Evolutionary conservation across 2,329 filamentous ascomycete genomes (phyloP), one percentile per base, ranked within the genome.

Genomic region (Aspergillus floridensis): DNA sequence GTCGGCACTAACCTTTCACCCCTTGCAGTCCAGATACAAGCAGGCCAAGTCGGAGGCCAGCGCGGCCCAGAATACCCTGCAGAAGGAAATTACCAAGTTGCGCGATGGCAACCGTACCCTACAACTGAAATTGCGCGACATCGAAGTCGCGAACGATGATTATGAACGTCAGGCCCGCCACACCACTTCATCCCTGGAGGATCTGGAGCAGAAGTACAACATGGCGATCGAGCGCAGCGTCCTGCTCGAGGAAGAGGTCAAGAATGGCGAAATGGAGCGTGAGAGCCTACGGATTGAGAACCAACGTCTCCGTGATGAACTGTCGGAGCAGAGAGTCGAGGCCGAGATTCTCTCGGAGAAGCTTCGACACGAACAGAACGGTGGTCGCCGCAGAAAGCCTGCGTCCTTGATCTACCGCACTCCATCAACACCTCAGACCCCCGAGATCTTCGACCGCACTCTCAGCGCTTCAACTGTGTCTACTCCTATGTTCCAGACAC

Each of bases 61-160:
- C 74, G 80, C 86, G 54, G 92, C 91, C 57, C 95, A 98, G 72
- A 93, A 89, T 71, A 81, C 83, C 4, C 84, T 99, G 56, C 93
- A 99, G 77, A 98, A 97, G 77, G 95, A 99, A 76, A 93, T 99
- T 69, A 99, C 95, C 6, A 89, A 85, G 8, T 83, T 99, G 68
- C 89, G 95, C 71, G 93, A 99, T 66, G 76, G 87, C 52, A 96
- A 92, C 75, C 84, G 95, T 65, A 88, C 88, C 3, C 78, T 97
- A 62, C 90, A 95, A 70, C 81, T 96, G 63, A 91, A 85, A 76
- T 81, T 99, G 59, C 88, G 95, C 66, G 95, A 99, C 75, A 96
- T 93, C 68, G 95, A 99, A 77, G 95, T 99, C 57, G 92, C 91
- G 74, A 99, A 98, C 79, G 95, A 99, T 81, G 95, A 99, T 76